Percentiles rank a stretch among this genome's conserved stretches.
phyloP scores from a whole-genome alignment of 1,284 basidiomycete genomes.

The Trichosporon inkin region DNA sequence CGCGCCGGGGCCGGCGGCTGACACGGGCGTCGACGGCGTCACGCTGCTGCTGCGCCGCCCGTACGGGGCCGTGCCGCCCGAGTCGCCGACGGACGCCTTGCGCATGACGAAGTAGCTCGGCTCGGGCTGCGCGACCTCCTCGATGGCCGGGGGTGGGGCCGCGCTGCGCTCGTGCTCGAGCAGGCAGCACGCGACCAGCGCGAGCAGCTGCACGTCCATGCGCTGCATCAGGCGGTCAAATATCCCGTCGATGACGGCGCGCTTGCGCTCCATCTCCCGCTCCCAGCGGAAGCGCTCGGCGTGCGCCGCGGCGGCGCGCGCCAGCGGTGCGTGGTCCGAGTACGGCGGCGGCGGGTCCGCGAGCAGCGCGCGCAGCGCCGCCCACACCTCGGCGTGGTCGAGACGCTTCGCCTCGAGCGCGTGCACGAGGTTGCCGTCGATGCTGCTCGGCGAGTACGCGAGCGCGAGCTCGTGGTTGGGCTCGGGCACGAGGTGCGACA shows the following conservation, averaged over 20 bases:
- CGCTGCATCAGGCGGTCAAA: conserved; percentile 61
- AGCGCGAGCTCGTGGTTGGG: conserved; percentile 61
- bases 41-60: conserved; percentile 8
- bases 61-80: not conserved
- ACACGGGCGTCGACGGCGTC: conserved; percentile 8
- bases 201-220: conserved; percentile 76
- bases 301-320: conserved; percentile 12
- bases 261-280: conserved; percentile 37
- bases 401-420: conserved; percentile 61
- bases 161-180: conserved; percentile 47
- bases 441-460: conserved; percentile 56
- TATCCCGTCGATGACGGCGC: conserved; percentile 52
- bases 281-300: conserved; percentile 37
- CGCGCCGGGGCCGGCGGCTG: conserved; percentile 12
- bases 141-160: conserved; percentile 22
- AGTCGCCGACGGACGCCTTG: not conserved
- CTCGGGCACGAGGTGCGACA: conserved; percentile 56
- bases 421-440: conserved; percentile 59
- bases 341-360: conserved; percentile 41
- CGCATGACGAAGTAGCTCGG: conserved; percentile 46
- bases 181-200: conserved; percentile 67
- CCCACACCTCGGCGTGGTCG: conserved; percentile 71
- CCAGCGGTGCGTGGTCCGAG: conserved; percentile 21
- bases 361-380: conserved; percentile 57
- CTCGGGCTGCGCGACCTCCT: conserved; percentile 32